These are phyloP conservation scores for Skeletonema menzelii DNA, from an alignment of 108 stramenopile species.

Conservation along the genomic window DNA sequence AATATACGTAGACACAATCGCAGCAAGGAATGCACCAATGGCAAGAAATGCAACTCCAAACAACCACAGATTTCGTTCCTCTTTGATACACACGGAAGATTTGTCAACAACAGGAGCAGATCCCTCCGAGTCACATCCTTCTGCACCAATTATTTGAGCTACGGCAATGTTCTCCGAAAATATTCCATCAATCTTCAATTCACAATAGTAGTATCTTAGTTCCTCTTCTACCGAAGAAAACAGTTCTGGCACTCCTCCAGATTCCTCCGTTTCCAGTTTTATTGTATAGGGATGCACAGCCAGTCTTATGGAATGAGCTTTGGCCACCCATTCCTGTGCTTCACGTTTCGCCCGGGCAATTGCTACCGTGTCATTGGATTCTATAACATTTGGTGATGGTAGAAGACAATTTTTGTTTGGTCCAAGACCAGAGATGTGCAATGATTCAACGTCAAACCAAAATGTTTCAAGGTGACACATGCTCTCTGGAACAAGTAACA, in stretches of 20 bases:
- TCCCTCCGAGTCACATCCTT: slow-evolving; percentile 7
- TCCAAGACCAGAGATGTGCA: slow-evolving; percentile 45
- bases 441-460: slow-evolving; percentile 45
- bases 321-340: slow-evolving; percentile 32
- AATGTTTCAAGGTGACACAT: slow-evolving; percentile 29
- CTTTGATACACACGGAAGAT: slow-evolving; percentile 16
- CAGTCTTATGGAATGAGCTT: slow-evolving; percentile 35
- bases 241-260: slow-evolving; percentile 14
- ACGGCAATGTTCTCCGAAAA: slow-evolving; percentile 53
- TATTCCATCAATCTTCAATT: slow-evolving; percentile 45
- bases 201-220: slow-evolving; percentile 48
- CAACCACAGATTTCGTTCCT: slow-evolving; percentile 24
- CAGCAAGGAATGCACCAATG: slow-evolving; percentile 18
- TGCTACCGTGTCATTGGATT: neutral
- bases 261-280: slow-evolving; percentile 31
- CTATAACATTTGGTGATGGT: slow-evolving; percentile 8
- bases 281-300: slow-evolving; percentile 59
- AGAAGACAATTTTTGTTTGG: slow-evolving; percentile 53
- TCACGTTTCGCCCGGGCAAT: slow-evolving; percentile 17
- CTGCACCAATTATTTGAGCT: slow-evolving; percentile 28
- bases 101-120: neutral
- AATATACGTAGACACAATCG: slow-evolving; percentile 6
- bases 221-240: slow-evolving; percentile 48
- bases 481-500: slow-evolving; percentile 11
- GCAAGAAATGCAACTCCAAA: slow-evolving; percentile 29